These are phyloP conservation scores for Ogataea haglerorum DNA, from an alignment of 805 yeast species.

Conservation along the genomic window DNA sequence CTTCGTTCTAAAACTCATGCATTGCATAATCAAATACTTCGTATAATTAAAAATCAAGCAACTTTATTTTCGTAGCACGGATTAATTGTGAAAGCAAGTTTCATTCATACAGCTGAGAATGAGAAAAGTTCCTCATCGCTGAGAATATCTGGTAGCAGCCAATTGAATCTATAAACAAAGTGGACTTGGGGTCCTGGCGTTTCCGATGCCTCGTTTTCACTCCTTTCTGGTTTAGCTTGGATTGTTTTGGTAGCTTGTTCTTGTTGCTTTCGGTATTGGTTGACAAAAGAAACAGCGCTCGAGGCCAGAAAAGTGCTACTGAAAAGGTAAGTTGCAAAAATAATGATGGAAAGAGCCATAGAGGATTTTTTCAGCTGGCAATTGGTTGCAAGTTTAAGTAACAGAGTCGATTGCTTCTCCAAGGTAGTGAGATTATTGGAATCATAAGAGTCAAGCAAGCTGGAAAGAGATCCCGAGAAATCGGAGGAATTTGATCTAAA, in stretches of 20 bases:
- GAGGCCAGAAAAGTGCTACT: constrained; percentile 16
- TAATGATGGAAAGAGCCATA: constrained; percentile 16
- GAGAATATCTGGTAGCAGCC: constrained; percentile 18
- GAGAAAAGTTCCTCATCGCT: constrained; percentile 1
- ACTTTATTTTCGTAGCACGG: background rate
- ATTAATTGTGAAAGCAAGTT: background rate
- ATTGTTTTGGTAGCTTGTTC: background rate
- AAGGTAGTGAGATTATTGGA: constrained; percentile 14
- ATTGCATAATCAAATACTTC: no score
- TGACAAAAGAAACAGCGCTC: constrained; percentile 13
- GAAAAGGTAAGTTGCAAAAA: constrained; percentile 13
- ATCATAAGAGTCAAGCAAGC: constrained; percentile 4
- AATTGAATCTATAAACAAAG: constrained; percentile 16
- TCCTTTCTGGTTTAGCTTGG: background rate
- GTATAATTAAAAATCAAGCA: no score
- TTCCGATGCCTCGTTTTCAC: background rate
- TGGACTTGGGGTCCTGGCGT: constrained; percentile 1
- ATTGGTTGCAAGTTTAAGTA: constrained; percentile 15
- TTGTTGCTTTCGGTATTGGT: constrained; percentile 10
- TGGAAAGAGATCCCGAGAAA: background rate
- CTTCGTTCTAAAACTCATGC: no score
- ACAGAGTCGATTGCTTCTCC: constrained; percentile 13
- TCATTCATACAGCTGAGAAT: background rate
- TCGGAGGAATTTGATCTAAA: constrained; percentile 1
- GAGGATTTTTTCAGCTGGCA: constrained; percentile 25